Evolutionary conservation across 352 stramenopile species (phyloP), one percentile per base, ranked within the genome.

Genomic region (Globisporangium polare): DNA sequence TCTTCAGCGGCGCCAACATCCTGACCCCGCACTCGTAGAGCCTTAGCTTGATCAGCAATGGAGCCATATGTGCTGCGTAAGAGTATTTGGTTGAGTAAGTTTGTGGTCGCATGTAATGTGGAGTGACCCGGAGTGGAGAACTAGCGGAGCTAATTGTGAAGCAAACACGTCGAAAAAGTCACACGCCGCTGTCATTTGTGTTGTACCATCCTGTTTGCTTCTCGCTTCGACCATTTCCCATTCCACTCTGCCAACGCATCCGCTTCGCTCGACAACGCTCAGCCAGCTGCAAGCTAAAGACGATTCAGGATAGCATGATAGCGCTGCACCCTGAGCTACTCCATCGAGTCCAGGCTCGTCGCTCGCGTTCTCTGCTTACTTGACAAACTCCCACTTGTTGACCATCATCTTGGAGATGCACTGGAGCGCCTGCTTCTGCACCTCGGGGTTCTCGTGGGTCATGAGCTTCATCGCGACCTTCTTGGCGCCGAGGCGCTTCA

Each of bases 361-460:
- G 20, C 17, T 45, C 39, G 17, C 35, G 35, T 41, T 15, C 10
- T 29, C 18, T 20, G 13, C 27, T 62, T 85, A 94, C 72, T 92
- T 92, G 71, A 96, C 86, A 72, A 97, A 98, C 71, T 98, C 96
- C 96, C 96, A 99, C 71, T 99, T 98, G 71, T 98, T 96, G 41
- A 99, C 94, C 92, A 99, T 98, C 77, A 99, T 98, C 87, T 99
- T 99, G 52, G 92, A 98, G 60, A 99, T 97, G 73, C 94, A 99
- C 72, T 98, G 92, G 33, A 99, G 81, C 20, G 96, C 96, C 76
- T 99, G 95, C 77, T 97, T 97, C 77, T 98, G 95, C n/a, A 99
- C 88, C 60, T 99, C 96, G 0, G 83, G 72, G 74, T 98, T 98
- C 62, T 97, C 92, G 75, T 98, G 92, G 66, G 97, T 97, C 83